Evolutionary conservation across 2,329 filamentous ascomycete species (phyloP), one percentile per base, ranked within the genome.

Genomic region (Cytospora piceae): DNA sequence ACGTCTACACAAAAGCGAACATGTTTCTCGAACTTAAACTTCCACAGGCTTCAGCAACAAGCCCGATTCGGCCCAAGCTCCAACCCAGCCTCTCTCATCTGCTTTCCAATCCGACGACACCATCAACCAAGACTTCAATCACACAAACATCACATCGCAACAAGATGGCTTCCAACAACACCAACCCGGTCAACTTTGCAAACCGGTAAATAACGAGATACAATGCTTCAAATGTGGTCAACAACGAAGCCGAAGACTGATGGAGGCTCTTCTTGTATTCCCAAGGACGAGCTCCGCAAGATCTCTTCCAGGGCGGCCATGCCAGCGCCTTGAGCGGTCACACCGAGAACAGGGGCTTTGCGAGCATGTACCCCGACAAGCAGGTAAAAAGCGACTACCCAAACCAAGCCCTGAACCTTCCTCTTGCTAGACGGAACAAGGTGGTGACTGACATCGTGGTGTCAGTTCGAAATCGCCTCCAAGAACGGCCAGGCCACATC

Each of bases 231-330:
- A 11, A 46, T 31, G 14, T 29, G 55, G n/a, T 14, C 20, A 57
- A 20, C 32, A 20, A 17, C 6, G 15, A 14, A 53, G 65, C 61
- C 46, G 8, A 24, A 29, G 6, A 17, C 20, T 49, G 32, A 49
- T n/a, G 39, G 39, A 17, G 11, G 39, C 14, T 42, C 14, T 20
- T 34, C 20, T 22, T 11, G 11, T n/a, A 78, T 74, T 9, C 73
- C 80, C 67, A 77, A 78, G 61, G 80, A 81, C 14, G 80, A 83
- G 70, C 79, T 82, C 20, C 71, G 74, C 3, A 73, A 77, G 4
- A 80, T 81, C 39, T 14, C 85, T 2, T 86, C 84, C 15, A 76
- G 73, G 85, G 85, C 14, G 85, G 83, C 6, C 76, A 85, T 58
- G 81, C 83, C 0, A 85, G 27, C 27, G 27, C 27, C 27, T 29